These are phyloP conservation scores for Knoxdaviesia capensis DNA, from an alignment of 2,329 filamentous ascomycete species.

Conservation along the genomic window DNA sequence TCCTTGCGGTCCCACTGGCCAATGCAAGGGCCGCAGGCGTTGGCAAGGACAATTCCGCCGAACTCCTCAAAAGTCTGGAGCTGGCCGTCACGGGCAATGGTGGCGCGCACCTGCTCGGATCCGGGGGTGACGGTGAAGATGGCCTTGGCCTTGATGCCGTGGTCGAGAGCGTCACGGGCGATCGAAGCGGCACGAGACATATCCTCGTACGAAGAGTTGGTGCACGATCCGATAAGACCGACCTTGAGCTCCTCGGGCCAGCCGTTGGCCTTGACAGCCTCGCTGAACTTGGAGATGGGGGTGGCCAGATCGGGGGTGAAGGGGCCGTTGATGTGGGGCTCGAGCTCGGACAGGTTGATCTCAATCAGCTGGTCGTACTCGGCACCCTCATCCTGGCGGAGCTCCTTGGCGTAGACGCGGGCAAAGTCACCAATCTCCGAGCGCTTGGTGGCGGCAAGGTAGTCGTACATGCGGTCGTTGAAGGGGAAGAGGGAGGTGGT, in stretches of 20 bases:
- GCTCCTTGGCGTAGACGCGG: slow-evolving; percentile 63
- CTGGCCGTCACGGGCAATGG: slow-evolving; percentile 77
- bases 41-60: slow-evolving; percentile 82
- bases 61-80: slow-evolving; percentile 92
- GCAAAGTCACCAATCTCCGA: slow-evolving; percentile 79
- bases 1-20: slow-evolving; percentile 91
- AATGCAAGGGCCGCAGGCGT: slow-evolving; percentile 84
- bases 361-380: slow-evolving; percentile 94
- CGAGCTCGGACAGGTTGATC: slow-evolving; percentile 84
- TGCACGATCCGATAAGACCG: slow-evolving; percentile 94
- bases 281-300: slow-evolving; percentile 92
- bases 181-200: slow-evolving; percentile 90
- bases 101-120: slow-evolving; percentile 90
- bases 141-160: slow-evolving; percentile 85
- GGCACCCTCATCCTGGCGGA: slow-evolving; percentile 71
- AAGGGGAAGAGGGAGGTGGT: slow-evolving; percentile 95
- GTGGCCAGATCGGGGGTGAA: slow-evolving; percentile 97
- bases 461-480: slow-evolving; percentile 96
- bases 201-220: slow-evolving; percentile 71
- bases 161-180: slow-evolving; percentile 72
- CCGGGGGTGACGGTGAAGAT: slow-evolving; percentile 91
- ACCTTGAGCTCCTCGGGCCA: slow-evolving; percentile 97
- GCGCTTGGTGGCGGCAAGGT: slow-evolving; percentile 81
- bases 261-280: slow-evolving; percentile 80
- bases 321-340: slow-evolving; percentile 96